phyloP scores from a whole-genome alignment of 192 early-diverging fungal genomes.

The Linderina pennispora region DNA sequence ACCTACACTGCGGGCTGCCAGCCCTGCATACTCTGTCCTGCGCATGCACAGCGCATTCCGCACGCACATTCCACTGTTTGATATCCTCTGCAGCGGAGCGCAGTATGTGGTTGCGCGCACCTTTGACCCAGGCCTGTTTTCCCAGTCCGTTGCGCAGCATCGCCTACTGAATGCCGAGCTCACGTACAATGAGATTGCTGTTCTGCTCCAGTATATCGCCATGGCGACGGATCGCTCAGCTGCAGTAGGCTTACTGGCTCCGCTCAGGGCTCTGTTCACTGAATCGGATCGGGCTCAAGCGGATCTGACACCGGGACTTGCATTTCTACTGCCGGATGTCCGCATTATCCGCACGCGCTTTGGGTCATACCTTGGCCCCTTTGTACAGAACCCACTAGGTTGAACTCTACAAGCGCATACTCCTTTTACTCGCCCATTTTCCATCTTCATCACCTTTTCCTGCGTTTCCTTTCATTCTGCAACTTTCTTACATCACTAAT shows the following conservation, averaged over 20 bases:
- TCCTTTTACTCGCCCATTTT: too few relatives aligned
- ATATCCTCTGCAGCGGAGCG: conserved; percentile 33
- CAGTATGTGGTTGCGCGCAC: conserved; percentile 17
- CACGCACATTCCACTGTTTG: conserved; percentile 20
- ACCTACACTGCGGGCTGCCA: too few relatives aligned
- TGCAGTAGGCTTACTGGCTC: conserved; percentile 5
- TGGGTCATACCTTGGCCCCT: conserved; percentile 27
- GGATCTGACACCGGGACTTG: conserved; percentile 10
- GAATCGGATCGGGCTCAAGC: conserved; percentile 8
- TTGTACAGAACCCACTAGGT: too few relatives aligned
- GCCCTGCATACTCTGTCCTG: conserved; percentile 17
- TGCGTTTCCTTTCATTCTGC: too few relatives aligned
- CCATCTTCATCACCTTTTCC: too few relatives aligned
- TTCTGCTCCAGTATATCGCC: conserved; percentile 9
- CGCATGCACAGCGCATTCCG: conserved; percentile 30
- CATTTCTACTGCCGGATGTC: conserved; percentile 9
- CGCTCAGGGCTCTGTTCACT: conserved; percentile 23
- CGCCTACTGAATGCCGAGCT: conserved; percentile 21
- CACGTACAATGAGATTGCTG: conserved; percentile 10
- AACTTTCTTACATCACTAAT: too few relatives aligned
- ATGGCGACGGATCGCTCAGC: background rate
- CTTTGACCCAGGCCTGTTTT: conserved; percentile 20
- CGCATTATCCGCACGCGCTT: conserved; percentile 25
- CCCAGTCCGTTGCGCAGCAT: conserved; percentile 3
- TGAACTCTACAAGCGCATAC: too few relatives aligned